Percentiles rank a stretch among this genome's conserved stretches.
phyloP scores from a whole-genome alignment of 805 yeast genomes.

The Wickerhamiella australiensis region DNA sequence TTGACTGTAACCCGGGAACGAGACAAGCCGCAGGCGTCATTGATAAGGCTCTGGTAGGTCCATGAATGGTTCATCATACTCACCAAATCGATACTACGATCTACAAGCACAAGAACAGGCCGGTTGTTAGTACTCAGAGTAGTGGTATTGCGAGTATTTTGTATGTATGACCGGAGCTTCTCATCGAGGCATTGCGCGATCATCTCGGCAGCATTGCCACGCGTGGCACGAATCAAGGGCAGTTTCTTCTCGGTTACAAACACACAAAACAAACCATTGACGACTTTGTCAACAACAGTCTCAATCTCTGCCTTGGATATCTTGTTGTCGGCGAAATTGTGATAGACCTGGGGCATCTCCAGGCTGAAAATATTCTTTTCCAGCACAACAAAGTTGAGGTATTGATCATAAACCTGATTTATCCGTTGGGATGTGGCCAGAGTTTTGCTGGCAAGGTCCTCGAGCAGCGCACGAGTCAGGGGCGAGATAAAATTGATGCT shows the following conservation, averaged over 20 bases:
- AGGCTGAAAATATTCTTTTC: conserved; percentile 84
- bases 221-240: conserved; percentile 83
- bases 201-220: conserved; percentile 91
- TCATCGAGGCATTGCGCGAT: conserved; percentile 79
- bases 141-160: conserved; percentile 41
- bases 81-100: conserved; percentile 78
- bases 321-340: conserved; percentile 54
- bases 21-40: conserved; percentile 74
- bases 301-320: conserved; percentile 69
- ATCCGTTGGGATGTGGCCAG: conserved; percentile 53
- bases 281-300: conserved; percentile 51
- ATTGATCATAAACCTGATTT: conserved; percentile 88
- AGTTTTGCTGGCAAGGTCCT: conserved; percentile 78
- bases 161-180: conserved; percentile 71
- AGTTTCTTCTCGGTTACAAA: conserved; percentile 65
- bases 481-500: conserved; percentile 81
- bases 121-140: conserved; percentile 35
- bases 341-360: conserved; percentile 54
- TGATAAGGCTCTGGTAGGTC: conserved; percentile 94
- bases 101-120: conserved; percentile 69
- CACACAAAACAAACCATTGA: conserved; percentile 69
- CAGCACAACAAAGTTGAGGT: conserved; percentile 79
- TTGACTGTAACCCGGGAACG: conserved; percentile 67
- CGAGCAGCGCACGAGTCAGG: conserved; percentile 64
- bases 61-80: conserved; percentile 95